Conservation (phyloP, 805 yeast genomes). For the Saturnispora bothae region DNA sequence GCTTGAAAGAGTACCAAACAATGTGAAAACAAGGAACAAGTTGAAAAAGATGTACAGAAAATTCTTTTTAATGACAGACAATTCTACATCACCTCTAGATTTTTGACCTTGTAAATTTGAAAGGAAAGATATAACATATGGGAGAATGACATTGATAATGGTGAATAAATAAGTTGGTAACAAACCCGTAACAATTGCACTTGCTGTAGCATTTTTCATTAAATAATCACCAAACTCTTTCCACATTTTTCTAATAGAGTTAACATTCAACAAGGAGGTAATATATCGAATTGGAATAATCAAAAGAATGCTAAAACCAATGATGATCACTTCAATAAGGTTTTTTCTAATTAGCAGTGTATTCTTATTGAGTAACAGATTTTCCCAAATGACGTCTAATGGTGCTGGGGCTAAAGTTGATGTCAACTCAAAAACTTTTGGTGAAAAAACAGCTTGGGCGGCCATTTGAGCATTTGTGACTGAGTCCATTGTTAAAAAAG, state of each 20-base stretch:
- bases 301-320: conserved; percentile 40
- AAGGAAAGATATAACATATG: conserved; percentile 44
- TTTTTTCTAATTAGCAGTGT: conserved; percentile 28
- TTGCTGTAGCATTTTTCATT: conserved; percentile 38
- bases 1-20: conserved; percentile 53
- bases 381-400: conserved; percentile 80
- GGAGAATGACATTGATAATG: conserved; percentile 40
- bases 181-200: conserved; percentile 50
- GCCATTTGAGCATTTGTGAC: conserved; percentile 97
- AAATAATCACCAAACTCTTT: conserved; percentile 48
- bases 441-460: conserved; percentile 91
- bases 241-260: conserved; percentile 46
- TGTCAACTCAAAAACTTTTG: conserved; percentile 73
- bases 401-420: conserved; percentile 93
- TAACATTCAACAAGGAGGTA: conserved; percentile 45
- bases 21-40: conserved; percentile 49
- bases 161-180: conserved; percentile 53
- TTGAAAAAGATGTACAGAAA: conserved; percentile 52
- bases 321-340: conserved; percentile 28
- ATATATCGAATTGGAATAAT: conserved; percentile 47
- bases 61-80: conserved; percentile 46
- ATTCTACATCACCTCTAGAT: conserved; percentile 49
- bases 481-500: conserved; percentile 84
- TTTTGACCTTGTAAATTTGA: conserved; percentile 42
- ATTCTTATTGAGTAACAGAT: conserved; percentile 32